These are phyloP conservation scores for Cystoisospora suis DNA, from an alignment of 169 alveolate species.

Conservation along the genomic window DNA sequence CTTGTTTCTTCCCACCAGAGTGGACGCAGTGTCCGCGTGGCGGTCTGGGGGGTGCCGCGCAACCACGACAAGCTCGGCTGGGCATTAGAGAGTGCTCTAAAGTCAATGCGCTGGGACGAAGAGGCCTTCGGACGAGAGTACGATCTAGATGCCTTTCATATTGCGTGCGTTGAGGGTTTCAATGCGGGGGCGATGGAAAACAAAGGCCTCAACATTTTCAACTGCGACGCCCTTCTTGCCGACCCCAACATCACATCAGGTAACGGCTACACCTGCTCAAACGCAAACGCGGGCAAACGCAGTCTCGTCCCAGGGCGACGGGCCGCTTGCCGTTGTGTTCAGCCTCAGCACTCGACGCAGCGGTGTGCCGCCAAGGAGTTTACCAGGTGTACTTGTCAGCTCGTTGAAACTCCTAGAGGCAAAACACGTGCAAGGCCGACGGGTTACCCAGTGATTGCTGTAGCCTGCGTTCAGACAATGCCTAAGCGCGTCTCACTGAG, in stretches of 20 bases:
- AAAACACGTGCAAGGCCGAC: too few relatives aligned
- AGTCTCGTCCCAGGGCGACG: too few relatives aligned
- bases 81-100: constrained; percentile 83
- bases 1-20: neutral
- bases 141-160: constrained; percentile 84
- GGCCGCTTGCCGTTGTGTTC: too few relatives aligned
- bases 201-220: constrained; percentile 91
- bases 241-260: constrained; percentile 82
- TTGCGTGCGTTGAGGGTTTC: constrained; percentile 87
- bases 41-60: constrained; percentile 80
- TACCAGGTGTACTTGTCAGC: too few relatives aligned
- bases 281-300: too few relatives aligned
- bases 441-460: too few relatives aligned
- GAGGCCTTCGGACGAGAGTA: constrained; percentile 89
- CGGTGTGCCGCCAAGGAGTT: too few relatives aligned
- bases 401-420: too few relatives aligned
- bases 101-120: constrained; percentile 92
- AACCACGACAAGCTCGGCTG: constrained; percentile 77
- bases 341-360: too few relatives aligned
- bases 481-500: too few relatives aligned
- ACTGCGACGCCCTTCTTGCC: constrained; percentile 86
- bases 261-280: constrained; percentile 9
- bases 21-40: constrained; percentile 71
- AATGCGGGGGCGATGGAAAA: constrained; percentile 92
- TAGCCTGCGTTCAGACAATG: too few relatives aligned